Evolutionary conservation across 176 grass and related monocot genomes (phyloP).

Genomic region (Musa beccarii): DNA sequence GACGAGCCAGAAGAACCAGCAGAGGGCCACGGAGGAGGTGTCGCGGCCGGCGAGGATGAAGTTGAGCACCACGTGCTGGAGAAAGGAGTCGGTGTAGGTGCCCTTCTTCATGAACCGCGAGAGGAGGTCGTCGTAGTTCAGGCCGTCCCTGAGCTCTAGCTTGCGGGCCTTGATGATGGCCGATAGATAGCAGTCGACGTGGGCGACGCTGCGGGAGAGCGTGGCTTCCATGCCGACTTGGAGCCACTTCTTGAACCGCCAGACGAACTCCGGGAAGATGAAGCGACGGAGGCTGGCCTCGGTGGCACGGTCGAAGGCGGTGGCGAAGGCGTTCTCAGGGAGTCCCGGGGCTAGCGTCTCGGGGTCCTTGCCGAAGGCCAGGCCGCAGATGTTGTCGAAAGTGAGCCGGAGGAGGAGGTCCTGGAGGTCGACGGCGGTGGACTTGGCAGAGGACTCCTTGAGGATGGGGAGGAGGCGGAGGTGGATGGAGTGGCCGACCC

Average conservation of each 20-base stretch:
- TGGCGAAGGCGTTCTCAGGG: constrained; percentile 17
- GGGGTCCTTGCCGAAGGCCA: constrained; percentile 22
- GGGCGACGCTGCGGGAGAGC: constrained; percentile 1
- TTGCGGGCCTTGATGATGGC: constrained; percentile 22
- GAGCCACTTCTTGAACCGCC: constrained; percentile 21
- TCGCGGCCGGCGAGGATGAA: constrained; percentile 24
- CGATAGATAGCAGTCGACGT: constrained; percentile 19
- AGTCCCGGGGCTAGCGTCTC: constrained; percentile 11
- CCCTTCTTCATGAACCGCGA: constrained; percentile 26
- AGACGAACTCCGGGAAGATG: constrained; percentile 22
- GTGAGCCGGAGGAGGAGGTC: constrained; percentile 21
- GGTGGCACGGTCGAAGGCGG: constrained; percentile 19
- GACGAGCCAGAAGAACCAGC: constrained; percentile 31
- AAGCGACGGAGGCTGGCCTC: constrained; percentile 24
- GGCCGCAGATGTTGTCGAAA: constrained; percentile 27
- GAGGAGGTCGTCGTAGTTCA: constrained; percentile 20
- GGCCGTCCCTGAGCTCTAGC: constrained; percentile 13
- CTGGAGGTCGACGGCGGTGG: constrained; percentile 9
- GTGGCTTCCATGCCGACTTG: constrained; percentile 11
- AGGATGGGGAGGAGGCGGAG: constrained; percentile 21
- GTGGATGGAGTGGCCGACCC: constrained; percentile 22
- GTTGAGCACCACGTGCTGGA: constrained; percentile 21
- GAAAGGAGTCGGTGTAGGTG: constrained; percentile 14
- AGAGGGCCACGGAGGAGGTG: constrained; percentile 14
- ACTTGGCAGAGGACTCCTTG: not conserved